Evolutionary conservation across 2,329 filamentous ascomycete species (phyloP).

Genomic region (Claviceps sorghi): DNA sequence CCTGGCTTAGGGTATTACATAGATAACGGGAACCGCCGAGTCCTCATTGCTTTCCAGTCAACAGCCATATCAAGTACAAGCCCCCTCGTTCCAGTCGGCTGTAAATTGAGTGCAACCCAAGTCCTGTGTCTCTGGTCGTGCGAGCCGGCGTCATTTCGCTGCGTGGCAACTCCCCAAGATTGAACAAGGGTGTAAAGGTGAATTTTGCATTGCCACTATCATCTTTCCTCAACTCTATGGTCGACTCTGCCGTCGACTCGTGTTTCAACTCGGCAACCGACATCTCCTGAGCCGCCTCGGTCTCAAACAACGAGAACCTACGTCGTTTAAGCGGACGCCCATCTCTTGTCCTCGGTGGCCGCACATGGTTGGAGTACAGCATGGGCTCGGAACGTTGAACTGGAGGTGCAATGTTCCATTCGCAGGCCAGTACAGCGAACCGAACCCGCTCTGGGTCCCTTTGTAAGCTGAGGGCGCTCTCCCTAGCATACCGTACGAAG

Average conservation of each 20-base stretch:
- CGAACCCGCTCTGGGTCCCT: constrained; percentile 21
- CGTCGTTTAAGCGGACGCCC: neutral
- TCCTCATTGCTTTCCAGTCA: neutral
- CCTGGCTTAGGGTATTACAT: neutral
- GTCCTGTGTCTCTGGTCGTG: neutral
- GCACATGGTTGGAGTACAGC: neutral
- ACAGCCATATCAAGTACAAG: neutral
- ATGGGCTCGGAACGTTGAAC: neutral
- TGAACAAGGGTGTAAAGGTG: neutral
- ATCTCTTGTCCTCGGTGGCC: neutral
- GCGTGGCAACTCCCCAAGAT: neutral
- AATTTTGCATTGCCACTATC: neutral
- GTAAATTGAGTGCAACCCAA: neutral
- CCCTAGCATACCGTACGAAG: constrained; percentile 23
- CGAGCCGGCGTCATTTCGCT: neutral
- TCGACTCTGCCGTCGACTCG: neutral
- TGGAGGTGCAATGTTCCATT: constrained; percentile 19
- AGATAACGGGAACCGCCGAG: neutral
- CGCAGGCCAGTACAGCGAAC: constrained; percentile 27
- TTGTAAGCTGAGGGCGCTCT: constrained; percentile 19
- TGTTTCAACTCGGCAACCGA: neutral
- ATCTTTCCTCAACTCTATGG: neutral
- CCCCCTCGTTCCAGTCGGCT: constrained; percentile 1
- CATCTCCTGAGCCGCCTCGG: neutral
- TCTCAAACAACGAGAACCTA: neutral